Base-by-base conservation (phyloP, 768 basidiomycete species). In the Lyophyllum atratum region DNA sequence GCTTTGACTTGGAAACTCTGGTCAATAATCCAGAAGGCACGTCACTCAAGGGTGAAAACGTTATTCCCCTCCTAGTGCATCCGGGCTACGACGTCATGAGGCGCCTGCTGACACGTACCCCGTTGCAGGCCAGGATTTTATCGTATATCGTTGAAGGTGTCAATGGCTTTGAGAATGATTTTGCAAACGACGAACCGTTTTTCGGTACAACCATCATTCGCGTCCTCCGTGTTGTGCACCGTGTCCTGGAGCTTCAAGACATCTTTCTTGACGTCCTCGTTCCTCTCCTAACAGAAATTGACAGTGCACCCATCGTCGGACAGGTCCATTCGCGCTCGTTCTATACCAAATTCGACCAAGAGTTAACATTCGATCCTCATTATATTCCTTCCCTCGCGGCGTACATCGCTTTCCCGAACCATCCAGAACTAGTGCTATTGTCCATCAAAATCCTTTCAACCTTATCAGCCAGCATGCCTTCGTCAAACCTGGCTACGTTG, bases 41-140 rank as follows among this genome's bases (percentile, higher is more conserved):
- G 5, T 65, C 76, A 17, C 67, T 80, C 24, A 86, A 78, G 55
- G 71, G 73, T 33, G 88, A 90, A 26, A 66, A 70, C 0, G 70
- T 93, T 15, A 63, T 83, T 21, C 80, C 82, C 19, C 76, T 85
- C 28, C 77, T 89, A 10, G 66, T 83, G 2, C 93, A 97, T 66
- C 94, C 96, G 2, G 96, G 95, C 0, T 93, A 91, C 67, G 90
- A 94, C 54, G 75, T 97, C 54, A 84, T 95, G 73, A 84, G 87
- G 43, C 85, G 92, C 4, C 64, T 98, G 14, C 75, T 98, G 48
- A 88, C 87, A 15, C 83, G 82, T 46, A 84, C 89, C 0, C 76
- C 84, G 0, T 77, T 98, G 3, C 93, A 95, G 68, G 71, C 80
- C 3, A 85, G 80, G 45, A 78, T 98, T 40, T 76, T 96, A 48